phyloP scores from a whole-genome alignment of 106 monocot genomes.

The Dioscorea zingiberensis region DNA sequence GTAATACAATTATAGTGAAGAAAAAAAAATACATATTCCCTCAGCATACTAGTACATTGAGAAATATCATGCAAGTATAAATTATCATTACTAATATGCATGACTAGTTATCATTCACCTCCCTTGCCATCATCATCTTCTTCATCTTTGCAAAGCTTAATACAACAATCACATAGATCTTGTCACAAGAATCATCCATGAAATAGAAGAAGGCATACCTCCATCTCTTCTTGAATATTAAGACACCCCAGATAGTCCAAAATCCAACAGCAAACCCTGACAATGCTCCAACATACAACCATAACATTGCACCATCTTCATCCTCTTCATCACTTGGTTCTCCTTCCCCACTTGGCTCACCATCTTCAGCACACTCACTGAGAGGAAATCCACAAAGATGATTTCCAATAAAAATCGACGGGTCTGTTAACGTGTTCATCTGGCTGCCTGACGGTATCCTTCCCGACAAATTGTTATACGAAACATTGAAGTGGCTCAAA shows the following conservation, averaged over 20 bases:
- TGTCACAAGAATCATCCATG: not conserved
- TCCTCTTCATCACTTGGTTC: too few species aligned
- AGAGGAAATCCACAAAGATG: slow-evolving; percentile 24
- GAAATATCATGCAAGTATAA: too few species aligned
- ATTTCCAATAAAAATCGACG: slow-evolving; percentile 26
- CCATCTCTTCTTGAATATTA: slow-evolving; percentile 8
- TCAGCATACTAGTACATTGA: too few species aligned
- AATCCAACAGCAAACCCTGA: slow-evolving; percentile 4
- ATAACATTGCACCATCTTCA: not conserved
- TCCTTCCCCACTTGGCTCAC: not conserved
- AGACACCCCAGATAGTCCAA: not conserved
- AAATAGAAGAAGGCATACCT: not conserved
- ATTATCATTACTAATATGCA: too few species aligned
- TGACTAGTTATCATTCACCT: too few species aligned
- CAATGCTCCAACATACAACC: not conserved
- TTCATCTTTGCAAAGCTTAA: too few species aligned
- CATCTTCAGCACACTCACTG: not conserved
- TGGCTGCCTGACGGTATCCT: slow-evolving; percentile 25
- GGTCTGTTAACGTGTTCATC: slow-evolving; percentile 3
- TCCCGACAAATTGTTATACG: slow-evolving; percentile 23
- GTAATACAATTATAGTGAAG: too few species aligned
- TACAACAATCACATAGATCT: too few species aligned
- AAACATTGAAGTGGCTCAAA: slow-evolving; percentile 26
- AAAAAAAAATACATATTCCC: too few species aligned
- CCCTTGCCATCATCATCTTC: too few species aligned